A percentile compares a stretch with the other conserved stretches of the same genome.
phyloP scores from a whole-genome alignment of 495 filamentous ascomycete species.

The Chaetomium tenue region DNA sequence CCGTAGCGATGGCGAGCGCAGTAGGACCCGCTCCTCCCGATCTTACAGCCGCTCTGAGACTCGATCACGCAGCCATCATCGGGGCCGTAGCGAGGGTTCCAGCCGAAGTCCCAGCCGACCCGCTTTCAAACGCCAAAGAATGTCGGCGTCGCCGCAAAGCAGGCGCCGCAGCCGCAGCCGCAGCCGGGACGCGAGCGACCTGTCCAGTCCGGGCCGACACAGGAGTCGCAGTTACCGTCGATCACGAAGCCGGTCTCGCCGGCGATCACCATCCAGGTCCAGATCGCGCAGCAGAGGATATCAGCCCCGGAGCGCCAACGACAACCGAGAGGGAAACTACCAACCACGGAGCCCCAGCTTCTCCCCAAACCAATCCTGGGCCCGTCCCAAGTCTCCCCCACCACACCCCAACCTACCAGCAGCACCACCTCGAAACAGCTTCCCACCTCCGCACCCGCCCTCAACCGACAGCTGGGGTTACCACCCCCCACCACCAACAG shows the following conservation, averaged over 20 bases:
- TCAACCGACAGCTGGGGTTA: slow-evolving; percentile 31
- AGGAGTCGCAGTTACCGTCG: slow-evolving; percentile 22
- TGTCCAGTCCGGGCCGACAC: slow-evolving; percentile 18
- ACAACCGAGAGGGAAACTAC: slow-evolving; percentile 1
- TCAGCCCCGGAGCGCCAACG: slow-evolving; percentile 30
- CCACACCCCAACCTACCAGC: slow-evolving; percentile 17
- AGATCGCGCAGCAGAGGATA: slow-evolving; percentile 34
- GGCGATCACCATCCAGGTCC: slow-evolving; percentile 49
- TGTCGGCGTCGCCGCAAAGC: slow-evolving; percentile 25
- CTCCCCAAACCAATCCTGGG: slow-evolving; percentile 10
- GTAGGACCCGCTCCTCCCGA: slow-evolving; percentile 38
- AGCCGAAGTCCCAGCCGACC: slow-evolving; percentile 33
- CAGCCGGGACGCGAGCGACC: slow-evolving; percentile 8
- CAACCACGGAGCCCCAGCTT: slow-evolving; percentile 2
- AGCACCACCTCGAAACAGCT: slow-evolving; percentile 36
- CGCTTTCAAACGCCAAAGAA: slow-evolving; percentile 28
- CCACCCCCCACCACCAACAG: slow-evolving; percentile 15
- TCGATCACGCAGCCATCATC: slow-evolving; percentile 29
- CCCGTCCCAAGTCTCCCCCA: slow-evolving; percentile 3
- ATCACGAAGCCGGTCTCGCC: slow-evolving; percentile 42
- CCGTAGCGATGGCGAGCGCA: slow-evolving; percentile 25
- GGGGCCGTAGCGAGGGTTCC: slow-evolving; percentile 26
- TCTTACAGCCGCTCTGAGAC: slow-evolving; percentile 40
- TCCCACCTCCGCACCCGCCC: slow-evolving; percentile 34
- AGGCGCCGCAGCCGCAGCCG: slow-evolving; percentile 19